Base-by-base conservation (phyloP, 192 early-diverging fungal species). In the Obelidium mucronatum region DNA sequence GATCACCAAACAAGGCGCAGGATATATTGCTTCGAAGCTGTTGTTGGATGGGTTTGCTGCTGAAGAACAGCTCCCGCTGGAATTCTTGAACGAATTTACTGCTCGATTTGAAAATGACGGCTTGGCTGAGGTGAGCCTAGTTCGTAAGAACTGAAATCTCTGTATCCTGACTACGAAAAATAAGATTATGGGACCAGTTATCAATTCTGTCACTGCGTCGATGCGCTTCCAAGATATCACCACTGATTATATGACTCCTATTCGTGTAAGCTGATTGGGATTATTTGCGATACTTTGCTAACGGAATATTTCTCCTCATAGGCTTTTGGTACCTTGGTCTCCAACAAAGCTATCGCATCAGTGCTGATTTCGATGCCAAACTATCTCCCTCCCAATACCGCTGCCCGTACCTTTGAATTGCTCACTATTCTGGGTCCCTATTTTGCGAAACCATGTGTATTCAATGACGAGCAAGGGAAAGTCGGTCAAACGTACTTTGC, bases 391-490 rank as follows among this genome's bases (percentile, higher is more conserved):
- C 55, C 81, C 3, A 81, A 86, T 69, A 67, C 78, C 0, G 81
- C 78, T 5, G 89, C 91, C 0, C 35, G 72, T 8, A 83, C 56
- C 60, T 75, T 94, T 19, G 92, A 94, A 69, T 64, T 87, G 2
- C 55, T 86, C 13, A 89, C 92, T n/a, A 77, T 94, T 36, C 81
- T 96, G 0, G 94, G 94, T 2, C 92, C 91, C 11, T 94, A 93
- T 54, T 89, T 94, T 66, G 79, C 75, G 35, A 71, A 80, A 30
- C 42, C 81, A 17, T 66, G 53, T 37, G 75, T 63, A 42, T 85
- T 88, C 71, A 74, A 82, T 19, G 87, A 87, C 58, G 66, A 74
- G 51, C 78, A 79, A 53, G 84, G 78, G 1, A 76, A 55, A 34
- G 19, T 87, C 0, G 75, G 71, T 1, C 52, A 78, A 19, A 79